These are phyloP conservation scores for Clonostachys solani DNA, from an alignment of 2,329 filamentous ascomycete species.

Conservation along the genomic window DNA sequence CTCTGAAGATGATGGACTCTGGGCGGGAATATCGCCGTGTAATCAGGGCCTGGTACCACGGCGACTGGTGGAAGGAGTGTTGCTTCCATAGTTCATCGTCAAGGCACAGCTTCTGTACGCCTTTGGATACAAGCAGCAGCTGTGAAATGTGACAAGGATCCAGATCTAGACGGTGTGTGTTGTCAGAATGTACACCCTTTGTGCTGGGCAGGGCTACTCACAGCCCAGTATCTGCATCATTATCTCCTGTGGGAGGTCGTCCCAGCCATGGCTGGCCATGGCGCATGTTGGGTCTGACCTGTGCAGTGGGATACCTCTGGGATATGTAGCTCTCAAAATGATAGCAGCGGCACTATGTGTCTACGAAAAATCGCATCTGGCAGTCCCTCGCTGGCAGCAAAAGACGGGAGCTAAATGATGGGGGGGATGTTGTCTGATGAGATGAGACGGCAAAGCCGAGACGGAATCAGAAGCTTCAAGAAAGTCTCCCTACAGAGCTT, in stretches of 20 bases:
- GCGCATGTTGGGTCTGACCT: conserved; percentile 1
- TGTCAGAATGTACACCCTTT: conserved; percentile 9
- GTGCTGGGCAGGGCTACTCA: conserved; percentile 25
- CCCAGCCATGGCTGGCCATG: conserved; percentile 17
- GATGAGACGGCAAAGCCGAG: background rate
- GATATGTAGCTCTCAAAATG: too few relatives aligned
- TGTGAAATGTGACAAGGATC: conserved; percentile 44
- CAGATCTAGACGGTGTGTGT: conserved; percentile 18
- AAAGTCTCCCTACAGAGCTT: background rate
- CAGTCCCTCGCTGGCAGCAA: too few relatives aligned
- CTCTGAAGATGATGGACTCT: background rate
- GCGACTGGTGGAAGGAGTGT: conserved; percentile 68
- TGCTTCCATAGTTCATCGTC: conserved; percentile 75
- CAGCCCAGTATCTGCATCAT: conserved; percentile 58
- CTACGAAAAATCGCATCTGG: too few relatives aligned
- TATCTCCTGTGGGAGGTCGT: conserved; percentile 60
- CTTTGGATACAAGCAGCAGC: conserved; percentile 66
- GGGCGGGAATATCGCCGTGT: conserved; percentile 24
- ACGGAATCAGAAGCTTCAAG: background rate
- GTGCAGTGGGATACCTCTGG: background rate
- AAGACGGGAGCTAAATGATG: background rate
- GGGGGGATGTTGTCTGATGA: background rate
- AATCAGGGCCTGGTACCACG: conserved; percentile 58
- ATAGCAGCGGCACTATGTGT: too few relatives aligned
- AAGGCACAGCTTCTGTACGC: conserved; percentile 62